phyloP scores from a whole-genome alignment of 306 rosid species.

The Cyclanthera cordifolia region DNA sequence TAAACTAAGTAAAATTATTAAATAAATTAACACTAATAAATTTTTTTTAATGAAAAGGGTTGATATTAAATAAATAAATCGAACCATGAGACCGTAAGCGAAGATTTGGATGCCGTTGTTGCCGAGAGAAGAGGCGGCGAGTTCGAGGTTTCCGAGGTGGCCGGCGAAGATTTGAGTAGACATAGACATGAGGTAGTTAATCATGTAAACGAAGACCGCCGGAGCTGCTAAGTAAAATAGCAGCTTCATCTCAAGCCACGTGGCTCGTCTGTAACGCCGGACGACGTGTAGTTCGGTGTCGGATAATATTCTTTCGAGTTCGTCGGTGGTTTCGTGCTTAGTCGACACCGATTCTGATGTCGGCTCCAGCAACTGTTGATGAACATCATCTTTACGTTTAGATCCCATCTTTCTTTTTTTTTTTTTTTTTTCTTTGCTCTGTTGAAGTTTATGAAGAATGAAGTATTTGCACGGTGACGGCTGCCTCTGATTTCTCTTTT shows the following conservation, averaged over 20 bases:
- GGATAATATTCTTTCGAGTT: constrained; percentile 42
- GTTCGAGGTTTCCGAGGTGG: constrained; percentile 67
- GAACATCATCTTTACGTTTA: neutral
- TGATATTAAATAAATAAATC: no score
- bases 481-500: neutral
- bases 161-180: constrained; percentile 54
- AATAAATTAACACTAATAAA: no score
- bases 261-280: constrained; percentile 28
- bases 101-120: constrained; percentile 61
- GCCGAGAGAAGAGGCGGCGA: constrained; percentile 73
- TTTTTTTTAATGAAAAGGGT: no score
- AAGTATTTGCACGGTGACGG: neutral
- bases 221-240: constrained; percentile 53
- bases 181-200: constrained; percentile 54
- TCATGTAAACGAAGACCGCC: constrained; percentile 47
- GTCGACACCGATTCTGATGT: neutral
- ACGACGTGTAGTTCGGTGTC: constrained; percentile 19
- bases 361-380: neutral
- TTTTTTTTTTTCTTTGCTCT: neutral
- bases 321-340: neutral
- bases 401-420: neutral
- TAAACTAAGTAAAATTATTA: no score
- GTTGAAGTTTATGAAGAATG: neutral
- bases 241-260: constrained; percentile 51
- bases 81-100: constrained; percentile 69